Evolutionary conservation across 495 filamentous ascomycete genomes (phyloP), one percentile per base, ranked within the genome.

Genomic region (Penicillium paxilli): DNA sequence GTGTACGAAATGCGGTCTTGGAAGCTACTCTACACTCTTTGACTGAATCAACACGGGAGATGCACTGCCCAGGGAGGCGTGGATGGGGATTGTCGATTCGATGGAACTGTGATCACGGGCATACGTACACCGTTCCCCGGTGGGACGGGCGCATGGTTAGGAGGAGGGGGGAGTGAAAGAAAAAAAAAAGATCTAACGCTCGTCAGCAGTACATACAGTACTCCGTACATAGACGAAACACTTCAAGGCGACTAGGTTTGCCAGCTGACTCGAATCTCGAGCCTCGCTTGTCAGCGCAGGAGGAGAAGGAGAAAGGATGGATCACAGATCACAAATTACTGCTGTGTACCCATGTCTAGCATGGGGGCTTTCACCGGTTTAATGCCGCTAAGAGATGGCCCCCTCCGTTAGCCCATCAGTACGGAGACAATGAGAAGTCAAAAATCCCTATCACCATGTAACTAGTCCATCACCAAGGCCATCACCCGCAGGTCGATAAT

Each of bases 401-500:
- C 35, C 35, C 16, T 38, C 16, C 35, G 16, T 38, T 38, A 38
- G 35, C 16, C 16, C n/a, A 19, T 16, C 16, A 19, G 35, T 38
- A 38, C 35, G 35, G 35, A 38, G 35, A 38, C 35, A 7, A 38
- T 16, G 35, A 19, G 16, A 38, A 38, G 35, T 16, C 35, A 4
- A 12, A 38, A 19, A 38, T 16, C 17, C 35, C 14, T 38, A 20
- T 38, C 35, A 38, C 26, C 26, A 5, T 11, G 11, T 28, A 5
- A 11, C 35, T 38, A 8, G 10, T 42, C 20, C 17, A 23, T 22
- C 21, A 23, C 19, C 40, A n/a, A n/a, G n/a, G n/a, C n/a, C 40
- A 42, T 23, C 21, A 42, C 21, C 20, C n/a, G 40, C 40, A 42
- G 40, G 40, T 55, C 28, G 47, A 55, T 55, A 44, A 41, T 48